Evolutionary conservation across 2,329 filamentous ascomycete genomes (phyloP).

Genomic region (Lasiodiplodia citricola): DNA sequence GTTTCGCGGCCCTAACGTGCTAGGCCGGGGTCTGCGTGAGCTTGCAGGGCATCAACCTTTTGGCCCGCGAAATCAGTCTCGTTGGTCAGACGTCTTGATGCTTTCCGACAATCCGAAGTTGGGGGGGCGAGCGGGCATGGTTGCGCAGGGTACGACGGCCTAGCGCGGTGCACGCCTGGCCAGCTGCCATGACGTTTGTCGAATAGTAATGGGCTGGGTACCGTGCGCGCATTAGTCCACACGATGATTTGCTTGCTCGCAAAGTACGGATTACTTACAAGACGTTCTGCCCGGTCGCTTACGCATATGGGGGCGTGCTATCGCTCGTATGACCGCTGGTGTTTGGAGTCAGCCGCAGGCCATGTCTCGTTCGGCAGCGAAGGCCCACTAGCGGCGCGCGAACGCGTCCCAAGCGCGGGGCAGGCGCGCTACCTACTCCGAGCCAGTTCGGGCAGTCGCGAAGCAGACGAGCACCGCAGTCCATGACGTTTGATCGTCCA

Average conservation of each 20-base stretch:
- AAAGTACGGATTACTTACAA: background rate
- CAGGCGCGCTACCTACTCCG: background rate
- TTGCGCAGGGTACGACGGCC: background rate
- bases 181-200: conserved; percentile 8
- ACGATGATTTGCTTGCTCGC: background rate
- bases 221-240: conserved; percentile 1
- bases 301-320: background rate
- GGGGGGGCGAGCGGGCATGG: background rate
- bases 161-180: conserved; percentile 12
- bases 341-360: conserved; percentile 15
- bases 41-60: conserved; percentile 16
- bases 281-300: background rate
- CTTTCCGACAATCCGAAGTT: conserved; percentile 21
- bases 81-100: background rate
- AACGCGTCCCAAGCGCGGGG: background rate
- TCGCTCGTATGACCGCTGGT: conserved; percentile 7
- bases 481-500: background rate
- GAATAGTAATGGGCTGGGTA: background rate
- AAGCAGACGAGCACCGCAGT: background rate
- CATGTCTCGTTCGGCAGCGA: background rate
- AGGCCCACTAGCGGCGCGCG: conserved; percentile 4
- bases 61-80: background rate
- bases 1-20: conserved; percentile 13
- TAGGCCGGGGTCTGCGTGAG: background rate
- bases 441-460: background rate